These are phyloP conservation scores for Colletotrichum australisinense DNA, from an alignment of 2,329 filamentous ascomycete species.

Conservation along the genomic window DNA sequence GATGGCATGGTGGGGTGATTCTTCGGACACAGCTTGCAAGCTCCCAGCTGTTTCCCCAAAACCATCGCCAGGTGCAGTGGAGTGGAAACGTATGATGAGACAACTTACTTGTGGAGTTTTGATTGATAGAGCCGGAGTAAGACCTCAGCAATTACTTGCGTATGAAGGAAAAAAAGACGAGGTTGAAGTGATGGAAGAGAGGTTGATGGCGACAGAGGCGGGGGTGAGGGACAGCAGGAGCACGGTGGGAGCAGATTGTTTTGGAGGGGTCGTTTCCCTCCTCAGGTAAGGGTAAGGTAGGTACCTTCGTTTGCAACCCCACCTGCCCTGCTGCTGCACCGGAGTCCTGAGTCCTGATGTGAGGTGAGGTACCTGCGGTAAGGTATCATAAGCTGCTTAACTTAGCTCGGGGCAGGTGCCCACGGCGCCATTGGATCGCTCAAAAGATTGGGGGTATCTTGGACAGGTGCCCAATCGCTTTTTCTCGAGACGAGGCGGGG, in stretches of 20 bases:
- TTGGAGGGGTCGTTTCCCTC: constrained; percentile 35
- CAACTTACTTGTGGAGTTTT: constrained; percentile 20
- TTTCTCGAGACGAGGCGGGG: constrained; percentile 16
- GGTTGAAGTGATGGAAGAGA: constrained; percentile 14
- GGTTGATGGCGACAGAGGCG: constrained; percentile 8
- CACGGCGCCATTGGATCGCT: constrained; percentile 14
- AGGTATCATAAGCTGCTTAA: constrained; percentile 15
- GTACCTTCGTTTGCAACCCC: constrained; percentile 14
- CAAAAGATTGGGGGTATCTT: constrained; percentile 29
- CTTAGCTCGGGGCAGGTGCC: constrained; percentile 4
- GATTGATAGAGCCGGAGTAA: constrained; percentile 1
- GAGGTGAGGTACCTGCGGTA: constrained; percentile 16
- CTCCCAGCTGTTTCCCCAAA: constrained; percentile 21
- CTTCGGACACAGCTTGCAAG: constrained; percentile 16
- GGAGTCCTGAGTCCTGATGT: constrained; percentile 7
- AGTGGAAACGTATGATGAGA: background rate
- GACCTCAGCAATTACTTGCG: constrained; percentile 20
- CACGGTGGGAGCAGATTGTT: constrained; percentile 24
- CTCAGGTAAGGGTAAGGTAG: background rate
- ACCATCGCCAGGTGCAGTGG: constrained; percentile 4
- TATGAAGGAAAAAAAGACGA: constrained; percentile 7
- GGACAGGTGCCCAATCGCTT: constrained; percentile 22
- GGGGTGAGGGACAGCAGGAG: constrained; percentile 11
- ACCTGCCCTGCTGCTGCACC: background rate
- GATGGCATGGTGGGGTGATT: constrained; percentile 36